Base-by-base conservation (phyloP, 306 rosid species). In the Pterocarpus santalinus region DNA sequence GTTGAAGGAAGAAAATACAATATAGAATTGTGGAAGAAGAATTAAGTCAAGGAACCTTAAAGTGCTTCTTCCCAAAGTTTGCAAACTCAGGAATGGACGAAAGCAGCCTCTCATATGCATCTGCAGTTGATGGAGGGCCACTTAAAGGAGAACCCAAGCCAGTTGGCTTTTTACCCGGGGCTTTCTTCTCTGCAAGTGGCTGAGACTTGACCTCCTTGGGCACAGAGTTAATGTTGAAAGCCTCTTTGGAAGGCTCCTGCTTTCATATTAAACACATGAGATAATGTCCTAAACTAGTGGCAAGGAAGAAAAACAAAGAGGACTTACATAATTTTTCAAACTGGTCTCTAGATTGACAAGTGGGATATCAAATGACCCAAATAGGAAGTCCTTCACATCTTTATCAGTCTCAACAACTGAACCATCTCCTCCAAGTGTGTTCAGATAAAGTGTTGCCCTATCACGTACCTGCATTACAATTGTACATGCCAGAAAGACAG, bases 231-330 rank as follows among this genome's bases (percentile, higher is more conserved):
- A 96, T 85, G 89, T 92, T 91, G 90, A 96, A 96, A 32, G 99
- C 90, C 70, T 89, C 95, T 81, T 93, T 97, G 39, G 97, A 93
- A 86, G 99, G 95, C 85, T 81, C 99, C 99, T 96, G 88, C 69
- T 86, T 78, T 81, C 84, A 85, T 66, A 81, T 66, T 75, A 80
- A 83, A 76, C 74, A 82, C 82, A 90, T 75, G 56, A 90, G 85
- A 79, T 56, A 11, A 60, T 76, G 76, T 28, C 46, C 71, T 81
- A 11, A 56, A 43, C 69, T 55, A 12, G 28, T 15, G 65, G 58
- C 74, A 78, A n/a, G 63, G 64, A 77, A 70, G 85, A 65, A 79
- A 71, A 49, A 79, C 36, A 63, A 81, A 71, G 41, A 69, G 22
- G 47, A 83, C 97, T 84, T 87, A 96, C 99, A 84, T 96, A 93